Percentiles rank a stretch among this genome's conserved stretches.
These are phyloP conservation scores for Posidonia oceanica DNA, from an alignment of 116 monocot species.

Conservation along the genomic window DNA sequence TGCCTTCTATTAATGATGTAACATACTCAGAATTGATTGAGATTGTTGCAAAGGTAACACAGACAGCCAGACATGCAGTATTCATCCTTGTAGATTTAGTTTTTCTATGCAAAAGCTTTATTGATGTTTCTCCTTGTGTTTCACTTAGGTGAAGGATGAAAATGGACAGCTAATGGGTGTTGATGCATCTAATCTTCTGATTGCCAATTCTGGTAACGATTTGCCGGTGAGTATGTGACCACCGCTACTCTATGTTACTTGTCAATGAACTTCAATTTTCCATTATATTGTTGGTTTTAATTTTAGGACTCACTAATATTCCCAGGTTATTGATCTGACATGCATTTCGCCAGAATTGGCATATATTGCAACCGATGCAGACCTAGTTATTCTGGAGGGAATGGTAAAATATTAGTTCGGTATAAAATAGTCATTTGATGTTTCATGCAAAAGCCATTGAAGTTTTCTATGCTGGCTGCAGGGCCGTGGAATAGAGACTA, in stretches of 20 bases:
- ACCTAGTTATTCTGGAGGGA: constrained; percentile 76
- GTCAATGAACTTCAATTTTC: neutral
- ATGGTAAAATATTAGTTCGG: constrained; percentile 34
- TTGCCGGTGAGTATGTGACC: constrained; percentile 42
- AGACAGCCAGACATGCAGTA: neutral
- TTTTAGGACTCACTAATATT: neutral
- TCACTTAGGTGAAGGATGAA: constrained; percentile 80
- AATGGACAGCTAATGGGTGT: constrained; percentile 76
- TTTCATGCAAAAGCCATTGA: neutral
- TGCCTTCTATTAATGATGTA: constrained; percentile 95
- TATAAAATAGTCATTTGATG: too few species aligned
- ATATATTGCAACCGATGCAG: constrained; percentile 68
- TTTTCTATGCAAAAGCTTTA: neutral
- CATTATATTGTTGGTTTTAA: neutral
- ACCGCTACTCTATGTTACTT: neutral
- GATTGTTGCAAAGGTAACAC: constrained; percentile 65
- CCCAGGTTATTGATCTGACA: constrained; percentile 74
- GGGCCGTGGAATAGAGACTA: constrained; percentile 67
- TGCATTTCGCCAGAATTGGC: constrained; percentile 75
- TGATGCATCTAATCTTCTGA: constrained; percentile 59
- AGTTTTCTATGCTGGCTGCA: neutral
- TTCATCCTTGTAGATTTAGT: neutral
- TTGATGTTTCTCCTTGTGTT: constrained; percentile 7
- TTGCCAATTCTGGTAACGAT: constrained; percentile 94
- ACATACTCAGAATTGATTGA: constrained; percentile 78